Percentiles rank a stretch among this genome's conserved stretches.
phyloP scores from a whole-genome alignment of 2,329 filamentous ascomycete genomes.

The Lomentospora prolificans region DNA sequence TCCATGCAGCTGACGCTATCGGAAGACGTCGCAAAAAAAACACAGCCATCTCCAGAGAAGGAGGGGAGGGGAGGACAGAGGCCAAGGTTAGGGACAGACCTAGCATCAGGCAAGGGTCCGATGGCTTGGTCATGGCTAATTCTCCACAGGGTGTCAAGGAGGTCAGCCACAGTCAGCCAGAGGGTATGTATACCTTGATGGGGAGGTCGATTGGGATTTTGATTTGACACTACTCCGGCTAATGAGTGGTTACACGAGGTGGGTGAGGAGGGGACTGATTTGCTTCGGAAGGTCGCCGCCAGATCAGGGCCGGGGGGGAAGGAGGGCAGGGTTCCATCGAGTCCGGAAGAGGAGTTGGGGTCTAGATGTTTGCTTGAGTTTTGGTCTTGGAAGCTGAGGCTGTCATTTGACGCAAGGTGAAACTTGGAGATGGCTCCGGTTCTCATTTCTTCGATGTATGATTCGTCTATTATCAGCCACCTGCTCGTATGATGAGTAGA shows the following conservation, averaged over 20 bases:
- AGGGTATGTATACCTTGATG: too few species aligned
- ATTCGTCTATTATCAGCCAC: not conserved
- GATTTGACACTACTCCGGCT: not conserved
- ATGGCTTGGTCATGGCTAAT: not conserved
- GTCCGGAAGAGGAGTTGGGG: not conserved
- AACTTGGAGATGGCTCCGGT: not conserved
- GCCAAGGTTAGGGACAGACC: too few species aligned
- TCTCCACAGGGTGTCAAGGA: not conserved
- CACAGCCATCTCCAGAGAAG: too few species aligned
- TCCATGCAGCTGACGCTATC: too few species aligned
- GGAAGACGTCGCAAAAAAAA: too few species aligned
- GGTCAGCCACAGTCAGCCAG: not conserved
- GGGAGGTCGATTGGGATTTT: not conserved
- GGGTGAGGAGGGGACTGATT: not conserved
- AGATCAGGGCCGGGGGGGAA: not conserved
- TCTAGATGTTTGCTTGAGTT: not conserved
- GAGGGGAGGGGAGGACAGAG: too few species aligned
- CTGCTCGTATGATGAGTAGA: not conserved
- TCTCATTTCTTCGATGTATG: not conserved
- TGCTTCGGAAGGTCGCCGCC: not conserved
- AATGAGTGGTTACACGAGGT: not conserved
- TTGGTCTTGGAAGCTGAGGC: too few species aligned
- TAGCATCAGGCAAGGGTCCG: not conserved
- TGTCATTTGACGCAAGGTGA: too few species aligned
- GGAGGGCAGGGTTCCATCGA: not conserved